phyloP scores from a whole-genome alignment of 257 asterid genomes.

The Osmanthus fragrans region DNA sequence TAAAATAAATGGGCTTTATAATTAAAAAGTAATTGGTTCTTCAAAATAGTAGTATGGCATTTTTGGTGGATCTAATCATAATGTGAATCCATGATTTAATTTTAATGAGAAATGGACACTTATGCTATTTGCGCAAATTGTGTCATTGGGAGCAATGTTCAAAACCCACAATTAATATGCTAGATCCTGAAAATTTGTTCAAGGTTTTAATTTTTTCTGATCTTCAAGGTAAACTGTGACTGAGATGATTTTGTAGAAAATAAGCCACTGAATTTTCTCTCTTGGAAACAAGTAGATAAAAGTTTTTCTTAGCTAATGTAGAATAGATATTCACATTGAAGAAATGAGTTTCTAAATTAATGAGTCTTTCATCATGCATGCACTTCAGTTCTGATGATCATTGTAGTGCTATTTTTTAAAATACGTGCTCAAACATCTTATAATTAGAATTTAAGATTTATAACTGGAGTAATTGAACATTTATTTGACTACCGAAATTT shows the following conservation, averaged over 20 bases:
- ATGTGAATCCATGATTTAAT: not conserved
- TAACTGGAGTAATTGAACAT: not conserved
- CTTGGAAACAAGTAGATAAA: not conserved
- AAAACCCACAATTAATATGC: not conserved
- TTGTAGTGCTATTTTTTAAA: not conserved
- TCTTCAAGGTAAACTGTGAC: slow-evolving; percentile 4
- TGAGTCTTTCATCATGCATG: slow-evolving; percentile 13
- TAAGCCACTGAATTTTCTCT: not conserved
- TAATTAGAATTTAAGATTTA: slow-evolving; percentile 12
- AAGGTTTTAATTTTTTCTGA: slow-evolving; percentile 6
- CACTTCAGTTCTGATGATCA: not conserved
- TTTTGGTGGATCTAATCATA: not conserved
- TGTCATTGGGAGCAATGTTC: not conserved
- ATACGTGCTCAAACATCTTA: not conserved
- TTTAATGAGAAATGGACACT: not conserved
- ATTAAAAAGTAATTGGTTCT: not conserved
- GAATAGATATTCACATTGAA: not conserved
- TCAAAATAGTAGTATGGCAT: not conserved
- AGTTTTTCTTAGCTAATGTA: not conserved
- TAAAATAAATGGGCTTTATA: not conserved
- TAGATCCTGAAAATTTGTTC: not conserved
- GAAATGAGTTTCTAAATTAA: slow-evolving; percentile 8
- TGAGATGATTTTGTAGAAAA: not conserved
- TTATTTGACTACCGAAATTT: not conserved
- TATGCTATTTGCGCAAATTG: not conserved